Evolutionary conservation across 1,284 basidiomycete genomes (phyloP).

Genomic region (Nidula niveotomentosa): DNA sequence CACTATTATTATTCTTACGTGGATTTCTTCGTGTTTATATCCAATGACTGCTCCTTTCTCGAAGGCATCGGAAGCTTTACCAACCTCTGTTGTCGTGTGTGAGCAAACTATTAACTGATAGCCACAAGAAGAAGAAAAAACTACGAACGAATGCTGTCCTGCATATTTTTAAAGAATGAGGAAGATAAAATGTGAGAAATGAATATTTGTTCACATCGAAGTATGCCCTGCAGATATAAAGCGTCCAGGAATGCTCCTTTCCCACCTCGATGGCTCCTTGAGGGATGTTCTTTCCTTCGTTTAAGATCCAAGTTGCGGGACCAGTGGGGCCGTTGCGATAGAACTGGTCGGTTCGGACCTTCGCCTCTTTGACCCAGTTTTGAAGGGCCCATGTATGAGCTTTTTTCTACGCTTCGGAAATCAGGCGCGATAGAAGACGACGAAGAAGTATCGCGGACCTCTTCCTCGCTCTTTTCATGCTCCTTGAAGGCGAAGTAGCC

Average conservation of each 20-base stretch:
- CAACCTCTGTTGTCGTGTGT: conserved; percentile 44
- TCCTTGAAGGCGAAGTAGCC: conserved; percentile 54
- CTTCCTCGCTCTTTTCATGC: conserved; percentile 56
- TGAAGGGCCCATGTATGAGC: conserved; percentile 47
- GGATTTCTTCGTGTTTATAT: conserved; percentile 53
- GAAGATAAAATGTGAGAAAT: conserved; percentile 8
- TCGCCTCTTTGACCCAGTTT: conserved; percentile 61
- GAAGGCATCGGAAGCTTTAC: conserved; percentile 60
- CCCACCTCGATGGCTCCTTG: conserved; percentile 55
- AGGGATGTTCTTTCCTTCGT: conserved; percentile 59
- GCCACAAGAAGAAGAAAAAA: conserved; percentile 1
- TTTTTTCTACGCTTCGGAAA: conserved; percentile 38
- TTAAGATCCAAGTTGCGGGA: conserved; percentile 63
- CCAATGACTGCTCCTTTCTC: conserved; percentile 64
- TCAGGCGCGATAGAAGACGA: background rate
- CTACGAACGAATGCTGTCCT: conserved; percentile 61
- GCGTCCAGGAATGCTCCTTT: conserved; percentile 45
- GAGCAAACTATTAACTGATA: background rate
- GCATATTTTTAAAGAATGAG: conserved; percentile 13
- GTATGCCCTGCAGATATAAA: conserved; percentile 64
- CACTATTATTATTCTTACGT: conserved; percentile 36
- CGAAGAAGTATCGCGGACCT: conserved; percentile 33
- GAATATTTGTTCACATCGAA: conserved; percentile 43
- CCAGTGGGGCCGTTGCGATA: conserved; percentile 42
- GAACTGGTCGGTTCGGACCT: conserved; percentile 49